Percentiles rank a stretch among this genome's conserved stretches.
Evolutionary conservation across 2,329 filamentous ascomycete species (phyloP).

Genomic region (Ophiostoma perfectum): DNA sequence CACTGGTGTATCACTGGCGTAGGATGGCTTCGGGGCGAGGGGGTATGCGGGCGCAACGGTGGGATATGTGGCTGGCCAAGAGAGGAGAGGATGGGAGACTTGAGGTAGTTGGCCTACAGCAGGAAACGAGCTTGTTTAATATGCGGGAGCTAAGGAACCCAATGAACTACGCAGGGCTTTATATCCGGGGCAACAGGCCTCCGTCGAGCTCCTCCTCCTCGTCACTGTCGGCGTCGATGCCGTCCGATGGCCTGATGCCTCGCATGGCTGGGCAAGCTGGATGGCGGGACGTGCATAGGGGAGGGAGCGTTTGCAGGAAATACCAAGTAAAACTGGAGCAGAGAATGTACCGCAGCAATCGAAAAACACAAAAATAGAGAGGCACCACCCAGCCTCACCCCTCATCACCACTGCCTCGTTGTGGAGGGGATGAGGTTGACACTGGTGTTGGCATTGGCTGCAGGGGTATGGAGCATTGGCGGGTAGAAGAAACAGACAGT

Average conservation of each 20-base stretch:
- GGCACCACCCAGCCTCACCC: background rate
- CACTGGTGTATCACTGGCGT: background rate
- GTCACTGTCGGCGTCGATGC: background rate
- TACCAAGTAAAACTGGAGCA: background rate
- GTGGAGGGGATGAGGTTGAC: slow-evolving; percentile 7
- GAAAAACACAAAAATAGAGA: slow-evolving; percentile 4
- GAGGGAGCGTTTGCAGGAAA: background rate
- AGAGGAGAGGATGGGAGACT: background rate
- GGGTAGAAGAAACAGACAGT: too few relatives aligned
- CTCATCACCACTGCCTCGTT: slow-evolving; percentile 12
- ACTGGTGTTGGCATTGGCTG: background rate
- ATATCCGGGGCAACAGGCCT: background rate
- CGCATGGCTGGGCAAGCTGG: background rate
- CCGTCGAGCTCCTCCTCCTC: background rate
- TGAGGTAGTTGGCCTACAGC: too few relatives aligned
- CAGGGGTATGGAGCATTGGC: background rate
- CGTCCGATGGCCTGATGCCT: background rate
- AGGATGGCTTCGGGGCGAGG: background rate
- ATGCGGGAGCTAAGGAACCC: too few relatives aligned
- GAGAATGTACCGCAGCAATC: background rate
- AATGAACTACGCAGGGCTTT: background rate
- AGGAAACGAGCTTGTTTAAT: too few relatives aligned
- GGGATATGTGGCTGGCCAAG: background rate
- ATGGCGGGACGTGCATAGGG: background rate
- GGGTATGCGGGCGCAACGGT: background rate